Base-by-base conservation (phyloP, 2,329 filamentous ascomycete species). In the Macrophomina phaseolina region DNA sequence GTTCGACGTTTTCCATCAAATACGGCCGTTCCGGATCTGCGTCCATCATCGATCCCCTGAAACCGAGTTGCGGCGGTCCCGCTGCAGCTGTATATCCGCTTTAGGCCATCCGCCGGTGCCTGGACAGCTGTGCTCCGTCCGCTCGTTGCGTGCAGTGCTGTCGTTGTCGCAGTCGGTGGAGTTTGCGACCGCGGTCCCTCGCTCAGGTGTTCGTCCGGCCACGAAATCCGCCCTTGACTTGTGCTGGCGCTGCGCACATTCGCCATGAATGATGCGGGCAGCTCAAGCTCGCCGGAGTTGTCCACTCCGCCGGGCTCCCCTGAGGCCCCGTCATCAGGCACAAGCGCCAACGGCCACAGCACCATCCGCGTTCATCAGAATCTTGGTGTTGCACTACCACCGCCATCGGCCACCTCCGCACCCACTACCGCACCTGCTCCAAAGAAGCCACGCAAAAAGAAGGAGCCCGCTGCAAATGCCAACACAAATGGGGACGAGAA, bases 371-470 rank as follows among this genome's bases (percentile, higher is more conserved):
- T 69, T 14, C 42, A 45, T n/a, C 42, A 45, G 42, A 45, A 45
- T 70, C 71, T 66, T 73, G 75, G 72, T 75, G 77, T 73, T 75
- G 74, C 52, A 64, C 52, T 53, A 40, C 63, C 69, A 71, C 71
- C 68, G 70, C 68, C 36, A 38, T 38, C 36, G 36, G 36, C 64
- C 66, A 72, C 73, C 70, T 72, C 77, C 38, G 76, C 76, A 69
- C 74, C 76, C 61, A 73, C 76, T 46, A 76, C 78, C 66, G 71
- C 23, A 23, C 23, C 73, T 46, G 71, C 74, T 69, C 76, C 80
- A 67, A 80, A 80, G 70, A 82, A 78, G 73, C 79, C 77, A 28
- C 80, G 81, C 38, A 83, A 83, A 72, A 76, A 76, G 56, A 75
- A 75, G 62, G 76, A 78, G 66, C 72, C 78, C 48, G 79, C 80